A percentile compares a stretch with the other conserved stretches of the same genome.
phyloP scores from a whole-genome alignment of 805 yeast genomes.

The Isabelozyma gotoi region DNA sequence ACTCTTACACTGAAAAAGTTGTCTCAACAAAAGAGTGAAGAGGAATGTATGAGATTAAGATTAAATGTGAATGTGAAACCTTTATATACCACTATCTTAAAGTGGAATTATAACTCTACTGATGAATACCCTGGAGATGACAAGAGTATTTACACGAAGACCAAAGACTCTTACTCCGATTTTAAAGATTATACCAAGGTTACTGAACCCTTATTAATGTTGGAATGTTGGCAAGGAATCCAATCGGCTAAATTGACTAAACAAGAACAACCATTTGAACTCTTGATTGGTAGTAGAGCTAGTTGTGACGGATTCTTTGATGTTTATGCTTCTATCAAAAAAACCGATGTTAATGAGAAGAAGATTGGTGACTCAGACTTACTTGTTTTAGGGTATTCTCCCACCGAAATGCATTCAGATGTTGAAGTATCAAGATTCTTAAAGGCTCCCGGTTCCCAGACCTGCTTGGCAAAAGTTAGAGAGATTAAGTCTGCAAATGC shows the following conservation, averaged over 20 bases:
- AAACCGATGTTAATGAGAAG: conserved; percentile 47
- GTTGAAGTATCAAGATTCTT: conserved; percentile 19
- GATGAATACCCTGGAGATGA: conserved; percentile 56
- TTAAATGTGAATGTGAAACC: conserved; percentile 77
- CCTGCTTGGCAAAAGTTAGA: conserved; percentile 79
- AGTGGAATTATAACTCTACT: conserved; percentile 69
- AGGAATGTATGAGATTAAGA: conserved; percentile 75
- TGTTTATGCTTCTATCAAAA: conserved; percentile 71
- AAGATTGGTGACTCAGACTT: conserved; percentile 75
- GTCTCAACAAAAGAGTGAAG: conserved; percentile 49
- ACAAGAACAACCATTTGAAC: conserved; percentile 58
- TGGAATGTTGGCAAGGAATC: conserved; percentile 94
- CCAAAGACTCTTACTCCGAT: conserved; percentile 55
- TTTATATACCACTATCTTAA: conserved; percentile 63
- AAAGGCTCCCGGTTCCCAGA: conserved; percentile 31
- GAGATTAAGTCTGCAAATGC: conserved; percentile 65
- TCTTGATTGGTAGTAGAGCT: conserved; percentile 76
- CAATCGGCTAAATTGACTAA: conserved; percentile 68
- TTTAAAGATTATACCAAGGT: conserved; percentile 65
- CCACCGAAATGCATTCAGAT: conserved; percentile 13
- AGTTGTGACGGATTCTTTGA: conserved; percentile 87
- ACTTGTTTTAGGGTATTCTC: conserved; percentile 50
- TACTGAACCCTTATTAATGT: conserved; percentile 76
- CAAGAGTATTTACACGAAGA: conserved; percentile 38
- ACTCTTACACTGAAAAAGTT: conserved; percentile 24